These are phyloP conservation scores for Kodamaea derodonti DNA, from an alignment of 1,139 yeast species.

Conservation along the genomic window DNA sequence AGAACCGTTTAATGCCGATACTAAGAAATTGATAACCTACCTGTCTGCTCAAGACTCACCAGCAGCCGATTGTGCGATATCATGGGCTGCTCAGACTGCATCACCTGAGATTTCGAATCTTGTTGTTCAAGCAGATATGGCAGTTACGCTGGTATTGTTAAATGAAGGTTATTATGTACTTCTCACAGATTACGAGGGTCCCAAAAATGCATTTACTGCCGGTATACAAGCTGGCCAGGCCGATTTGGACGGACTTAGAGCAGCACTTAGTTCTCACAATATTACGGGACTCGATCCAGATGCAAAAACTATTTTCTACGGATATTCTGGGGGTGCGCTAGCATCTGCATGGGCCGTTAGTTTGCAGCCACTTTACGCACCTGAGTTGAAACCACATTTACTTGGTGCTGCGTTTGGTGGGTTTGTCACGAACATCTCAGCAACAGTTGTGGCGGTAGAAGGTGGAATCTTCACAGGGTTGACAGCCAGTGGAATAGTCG, in stretches of 20 bases:
- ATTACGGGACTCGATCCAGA: constrained; percentile 18
- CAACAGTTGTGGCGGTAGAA: constrained; percentile 16
- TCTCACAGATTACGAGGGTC: constrained; percentile 34
- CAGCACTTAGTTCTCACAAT: constrained; percentile 15
- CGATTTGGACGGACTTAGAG: constrained; percentile 26
- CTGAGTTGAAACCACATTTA: constrained; percentile 22
- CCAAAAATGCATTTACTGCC: constrained; percentile 24
- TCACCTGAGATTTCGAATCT: constrained; percentile 16
- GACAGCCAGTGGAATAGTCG: constrained; percentile 21
- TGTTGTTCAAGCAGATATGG: constrained; percentile 21
- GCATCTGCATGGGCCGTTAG: constrained; percentile 37
- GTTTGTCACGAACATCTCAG: constrained; percentile 22
- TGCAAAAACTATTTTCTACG: constrained; percentile 15
- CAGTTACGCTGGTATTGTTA: constrained; percentile 13
- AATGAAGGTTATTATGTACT: constrained; percentile 30
- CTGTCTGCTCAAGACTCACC: constrained; percentile 35
- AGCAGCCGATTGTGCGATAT: constrained; percentile 28
- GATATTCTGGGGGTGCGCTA: constrained; percentile 32
- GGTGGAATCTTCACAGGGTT: constrained; percentile 26
- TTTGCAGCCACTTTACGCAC: constrained; percentile 31
- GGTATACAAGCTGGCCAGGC: constrained; percentile 28
- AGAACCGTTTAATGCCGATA: constrained; percentile 29
- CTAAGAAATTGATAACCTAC: constrained; percentile 26
- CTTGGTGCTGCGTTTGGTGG: constrained; percentile 36
- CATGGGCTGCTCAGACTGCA: constrained; percentile 21